Conservation (phyloP, 2,329 filamentous ascomycete species). For the Calonectria hongkongensis region DNA sequence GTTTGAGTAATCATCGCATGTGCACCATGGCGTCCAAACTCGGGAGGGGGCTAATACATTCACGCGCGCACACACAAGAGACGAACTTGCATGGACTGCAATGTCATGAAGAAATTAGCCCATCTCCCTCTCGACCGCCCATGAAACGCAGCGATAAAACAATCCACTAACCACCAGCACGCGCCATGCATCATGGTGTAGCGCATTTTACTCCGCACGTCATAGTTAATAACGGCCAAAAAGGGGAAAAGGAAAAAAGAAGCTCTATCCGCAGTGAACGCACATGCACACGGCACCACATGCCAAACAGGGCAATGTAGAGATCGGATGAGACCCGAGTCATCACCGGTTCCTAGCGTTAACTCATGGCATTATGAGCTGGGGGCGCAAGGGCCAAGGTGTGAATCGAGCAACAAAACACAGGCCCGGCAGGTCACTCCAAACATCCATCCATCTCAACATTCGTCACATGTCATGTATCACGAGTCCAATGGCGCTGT, state of each 20-base stretch:
- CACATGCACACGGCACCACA: not conserved
- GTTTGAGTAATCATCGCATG: too few relatives aligned
- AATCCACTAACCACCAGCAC: too few relatives aligned
- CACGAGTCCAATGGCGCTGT: slow-evolving; percentile 15
- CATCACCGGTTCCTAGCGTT: not conserved
- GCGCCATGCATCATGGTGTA: too few relatives aligned
- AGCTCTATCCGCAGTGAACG: too few relatives aligned
- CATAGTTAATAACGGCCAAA: not conserved
- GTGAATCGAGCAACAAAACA: slow-evolving; percentile 5
- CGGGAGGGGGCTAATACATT: too few relatives aligned
- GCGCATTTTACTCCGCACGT: too few relatives aligned
- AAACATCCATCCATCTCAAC: slow-evolving; percentile 12
- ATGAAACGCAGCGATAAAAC: too few relatives aligned
- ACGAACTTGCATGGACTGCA: too few relatives aligned
- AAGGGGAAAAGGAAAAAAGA: not conserved
- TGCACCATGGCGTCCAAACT: too few relatives aligned
- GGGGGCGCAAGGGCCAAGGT: slow-evolving; percentile 5
- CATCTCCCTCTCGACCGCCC: too few relatives aligned
- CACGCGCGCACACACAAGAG: too few relatives aligned
- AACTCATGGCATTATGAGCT: not conserved
- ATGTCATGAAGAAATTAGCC: too few relatives aligned
- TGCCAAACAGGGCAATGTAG: slow-evolving; percentile 1
- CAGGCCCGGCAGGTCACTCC: not conserved
- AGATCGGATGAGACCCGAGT: slow-evolving; percentile 1
- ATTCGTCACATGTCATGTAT: slow-evolving; percentile 11